A percentile compares a stretch with the other conserved stretches of the same genome.
phyloP scores from a whole-genome alignment of 163 green algal genomes.

The Chlorella variabilis region DNA sequence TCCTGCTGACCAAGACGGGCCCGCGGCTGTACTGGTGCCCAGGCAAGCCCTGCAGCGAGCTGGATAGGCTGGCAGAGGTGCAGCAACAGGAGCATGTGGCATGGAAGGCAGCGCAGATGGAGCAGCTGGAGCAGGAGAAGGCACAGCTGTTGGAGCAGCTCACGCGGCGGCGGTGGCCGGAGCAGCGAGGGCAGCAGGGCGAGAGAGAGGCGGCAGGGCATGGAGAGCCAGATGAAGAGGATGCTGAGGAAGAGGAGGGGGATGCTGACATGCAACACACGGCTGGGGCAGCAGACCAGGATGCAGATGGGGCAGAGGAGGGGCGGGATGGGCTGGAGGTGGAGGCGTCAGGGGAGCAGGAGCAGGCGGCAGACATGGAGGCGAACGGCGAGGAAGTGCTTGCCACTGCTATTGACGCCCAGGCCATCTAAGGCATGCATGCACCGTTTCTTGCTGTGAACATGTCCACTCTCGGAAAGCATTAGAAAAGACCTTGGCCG shows the following conservation, averaged over 20 bases:
- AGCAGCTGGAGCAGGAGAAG: slow-evolving; percentile 20
- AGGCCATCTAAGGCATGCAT: too few species aligned
- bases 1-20: slow-evolving; percentile 2
- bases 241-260: background rate
- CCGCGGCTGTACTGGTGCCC: slow-evolving; percentile 19
- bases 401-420: too few species aligned
- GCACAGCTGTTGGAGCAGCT: slow-evolving; percentile 3
- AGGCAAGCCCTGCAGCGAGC: background rate
- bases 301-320: background rate
- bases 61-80: background rate
- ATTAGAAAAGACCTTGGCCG: too few species aligned
- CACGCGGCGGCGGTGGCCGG: background rate
- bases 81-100: slow-evolving; percentile 9
- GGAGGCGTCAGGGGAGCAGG: background rate
- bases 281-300: background rate
- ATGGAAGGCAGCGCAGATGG: slow-evolving; percentile 3
- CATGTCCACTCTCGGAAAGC: too few species aligned
- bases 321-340: background rate
- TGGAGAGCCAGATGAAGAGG: background rate
- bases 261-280: background rate
- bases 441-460: too few species aligned
- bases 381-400: too few species aligned
- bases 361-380: background rate
- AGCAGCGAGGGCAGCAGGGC: background rate
- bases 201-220: background rate